These are phyloP conservation scores for Phialocephala subalpina DNA, from an alignment of 2,329 filamentous ascomycete species.

Conservation along the genomic window DNA sequence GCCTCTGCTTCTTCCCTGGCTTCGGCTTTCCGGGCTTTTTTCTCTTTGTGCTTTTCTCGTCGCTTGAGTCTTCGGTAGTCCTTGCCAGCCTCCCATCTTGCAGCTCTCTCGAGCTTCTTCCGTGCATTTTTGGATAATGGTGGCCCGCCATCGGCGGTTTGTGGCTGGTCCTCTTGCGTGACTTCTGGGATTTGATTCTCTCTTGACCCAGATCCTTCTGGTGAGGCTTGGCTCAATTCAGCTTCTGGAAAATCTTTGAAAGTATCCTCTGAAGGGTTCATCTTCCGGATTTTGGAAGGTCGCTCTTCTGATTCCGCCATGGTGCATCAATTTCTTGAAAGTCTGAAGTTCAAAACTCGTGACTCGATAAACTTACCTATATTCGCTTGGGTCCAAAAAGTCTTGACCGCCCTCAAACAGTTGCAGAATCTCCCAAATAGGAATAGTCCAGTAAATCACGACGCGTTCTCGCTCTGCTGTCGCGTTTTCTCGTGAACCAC, in stretches of 20 bases:
- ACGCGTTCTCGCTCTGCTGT: constrained; percentile 21
- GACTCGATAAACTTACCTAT: no score
- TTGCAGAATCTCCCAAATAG: constrained; percentile 21
- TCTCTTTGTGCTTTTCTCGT: constrained; percentile 60
- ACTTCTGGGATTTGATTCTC: background rate
- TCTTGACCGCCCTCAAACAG: constrained; percentile 18
- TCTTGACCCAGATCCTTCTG: background rate
- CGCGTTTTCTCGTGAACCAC: constrained; percentile 25
- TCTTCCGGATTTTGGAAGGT: constrained; percentile 42
- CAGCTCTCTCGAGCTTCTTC: constrained; percentile 77
- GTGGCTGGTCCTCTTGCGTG: background rate
- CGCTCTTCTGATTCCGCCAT: constrained; percentile 43
- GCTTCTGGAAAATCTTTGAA: constrained; percentile 10
- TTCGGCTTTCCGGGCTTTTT: constrained; percentile 57
- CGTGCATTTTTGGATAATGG: constrained; percentile 83
- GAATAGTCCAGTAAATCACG: constrained; percentile 15
- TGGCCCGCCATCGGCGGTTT: constrained; percentile 12
- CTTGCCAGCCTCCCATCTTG: constrained; percentile 79
- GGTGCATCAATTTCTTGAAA: constrained; percentile 8
- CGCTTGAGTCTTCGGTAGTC: constrained; percentile 62
- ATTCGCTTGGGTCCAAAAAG: background rate
- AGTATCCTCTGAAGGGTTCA: constrained; percentile 27
- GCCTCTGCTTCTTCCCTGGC: constrained; percentile 51
- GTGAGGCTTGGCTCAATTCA: constrained; percentile 6
- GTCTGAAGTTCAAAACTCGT: constrained; percentile 8